A percentile compares a stretch with the other conserved stretches of the same genome.
phyloP scores from a whole-genome alignment of 768 basidiomycete genomes.

The Mycena amicta region DNA sequence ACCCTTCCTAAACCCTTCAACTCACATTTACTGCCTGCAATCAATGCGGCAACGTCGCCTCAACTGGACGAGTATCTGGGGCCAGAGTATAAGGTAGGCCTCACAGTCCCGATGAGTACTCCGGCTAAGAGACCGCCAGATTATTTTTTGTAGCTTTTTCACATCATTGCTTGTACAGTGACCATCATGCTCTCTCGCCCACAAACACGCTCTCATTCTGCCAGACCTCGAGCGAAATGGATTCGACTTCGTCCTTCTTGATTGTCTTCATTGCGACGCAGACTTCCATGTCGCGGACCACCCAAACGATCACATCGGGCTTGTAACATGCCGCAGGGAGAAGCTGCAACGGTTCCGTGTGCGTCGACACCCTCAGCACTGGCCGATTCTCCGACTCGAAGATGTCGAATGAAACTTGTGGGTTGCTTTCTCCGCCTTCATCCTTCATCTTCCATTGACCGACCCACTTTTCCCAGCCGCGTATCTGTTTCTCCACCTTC shows the following conservation, averaged over 20 bases:
- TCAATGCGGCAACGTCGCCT: no score
- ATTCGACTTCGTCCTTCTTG: background rate
- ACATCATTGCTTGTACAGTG: no score
- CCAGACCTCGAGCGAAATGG: conserved; percentile 11
- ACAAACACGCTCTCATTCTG: no score
- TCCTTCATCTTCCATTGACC: conserved; percentile 7
- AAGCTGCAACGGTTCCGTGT: background rate
- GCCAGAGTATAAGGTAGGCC: no score
- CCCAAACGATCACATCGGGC: conserved; percentile 1
- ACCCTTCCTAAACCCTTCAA: no score
- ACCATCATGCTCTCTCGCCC: no score
- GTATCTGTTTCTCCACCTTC: conserved; percentile 4
- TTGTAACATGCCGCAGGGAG: conserved; percentile 10
- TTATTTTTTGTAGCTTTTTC: no score
- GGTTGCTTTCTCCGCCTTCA: background rate
- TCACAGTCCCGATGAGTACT: no score
- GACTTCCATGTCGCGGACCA: conserved; percentile 11
- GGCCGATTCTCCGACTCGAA: conserved; percentile 1
- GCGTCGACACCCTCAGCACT: background rate
- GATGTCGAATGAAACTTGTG: conserved; percentile 1
- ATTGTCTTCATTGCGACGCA: conserved; percentile 8
- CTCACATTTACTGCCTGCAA: no score
- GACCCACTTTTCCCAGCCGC: conserved; percentile 11
- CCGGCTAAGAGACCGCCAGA: no score
- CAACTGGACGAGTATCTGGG: no score